phyloP scores from a whole-genome alignment of 495 filamentous ascomycete species.

The Penicillium mononematosum region DNA sequence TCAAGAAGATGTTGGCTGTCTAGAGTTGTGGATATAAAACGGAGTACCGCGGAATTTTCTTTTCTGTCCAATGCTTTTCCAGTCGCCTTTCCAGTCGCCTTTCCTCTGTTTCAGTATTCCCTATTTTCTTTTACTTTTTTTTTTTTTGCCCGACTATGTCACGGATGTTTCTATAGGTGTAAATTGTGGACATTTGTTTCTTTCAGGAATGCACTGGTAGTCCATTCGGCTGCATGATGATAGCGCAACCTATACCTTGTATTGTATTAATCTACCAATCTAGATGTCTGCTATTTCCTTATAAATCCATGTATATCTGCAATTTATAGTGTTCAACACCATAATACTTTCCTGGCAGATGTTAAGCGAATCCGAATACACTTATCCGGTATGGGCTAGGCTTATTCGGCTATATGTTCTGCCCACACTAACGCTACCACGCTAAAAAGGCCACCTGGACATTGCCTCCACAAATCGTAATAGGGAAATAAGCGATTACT shows the following conservation, averaged over 20 bases:
- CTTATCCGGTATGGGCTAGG: constrained; percentile 1
- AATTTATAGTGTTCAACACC: neutral
- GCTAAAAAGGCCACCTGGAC: neutral
- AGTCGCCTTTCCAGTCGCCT: constrained; percentile 17
- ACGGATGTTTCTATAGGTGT: constrained; percentile 51
- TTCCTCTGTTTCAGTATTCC: constrained; percentile 23
- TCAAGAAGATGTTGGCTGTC: constrained; percentile 91
- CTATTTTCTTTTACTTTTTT: constrained; percentile 22
- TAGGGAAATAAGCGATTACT: constrained; percentile 2
- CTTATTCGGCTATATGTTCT: constrained; percentile 14
- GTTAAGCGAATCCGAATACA: constrained; percentile 7
- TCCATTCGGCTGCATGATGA: constrained; percentile 21
- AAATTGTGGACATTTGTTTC: constrained; percentile 46
- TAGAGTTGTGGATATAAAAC: constrained; percentile 36
- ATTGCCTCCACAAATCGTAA: constrained; percentile 2
- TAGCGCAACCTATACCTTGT: neutral
- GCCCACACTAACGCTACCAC: neutral
- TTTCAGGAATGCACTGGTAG: constrained; percentile 31
- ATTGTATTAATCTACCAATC: constrained; percentile 9
- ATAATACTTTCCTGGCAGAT: neutral
- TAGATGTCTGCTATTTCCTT: neutral
- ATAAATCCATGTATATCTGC: neutral
- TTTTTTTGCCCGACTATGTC: constrained; percentile 32
- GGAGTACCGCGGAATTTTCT: constrained; percentile 33
- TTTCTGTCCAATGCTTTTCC: constrained; percentile 33